Conservation (phyloP, 345 rosid species). For the Salix purpurea region DNA sequence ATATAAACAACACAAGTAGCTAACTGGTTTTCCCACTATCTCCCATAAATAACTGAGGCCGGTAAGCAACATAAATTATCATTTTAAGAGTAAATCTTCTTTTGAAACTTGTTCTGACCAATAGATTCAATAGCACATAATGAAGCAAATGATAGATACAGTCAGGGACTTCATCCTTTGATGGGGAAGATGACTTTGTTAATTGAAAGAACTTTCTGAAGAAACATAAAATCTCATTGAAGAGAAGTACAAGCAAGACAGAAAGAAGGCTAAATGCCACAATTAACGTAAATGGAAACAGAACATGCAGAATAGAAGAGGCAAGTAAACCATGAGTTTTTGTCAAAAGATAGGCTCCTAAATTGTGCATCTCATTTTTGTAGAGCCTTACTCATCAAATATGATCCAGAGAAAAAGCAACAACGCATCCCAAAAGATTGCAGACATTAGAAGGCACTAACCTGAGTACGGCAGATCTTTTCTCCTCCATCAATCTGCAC, state of each 20-base stretch:
- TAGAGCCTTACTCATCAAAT: background rate
- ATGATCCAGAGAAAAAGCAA: background rate
- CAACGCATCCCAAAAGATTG: background rate
- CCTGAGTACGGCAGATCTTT: slow-evolving; percentile 80
- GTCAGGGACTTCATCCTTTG: background rate
- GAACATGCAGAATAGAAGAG: background rate
- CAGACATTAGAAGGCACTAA: slow-evolving; percentile 28
- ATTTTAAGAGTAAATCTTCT: slow-evolving; percentile 11
- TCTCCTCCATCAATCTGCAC: slow-evolving; percentile 79
- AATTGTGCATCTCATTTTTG: background rate
- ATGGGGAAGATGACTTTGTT: background rate
- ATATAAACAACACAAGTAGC: slow-evolving; percentile 6
- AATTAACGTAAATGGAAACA: background rate
- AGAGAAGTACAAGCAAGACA: no score
- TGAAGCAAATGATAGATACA: background rate
- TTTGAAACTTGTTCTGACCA: slow-evolving; percentile 2
- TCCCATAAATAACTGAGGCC: slow-evolving; percentile 6
- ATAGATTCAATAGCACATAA: slow-evolving; percentile 1
- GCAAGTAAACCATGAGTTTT: background rate
- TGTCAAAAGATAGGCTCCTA: background rate
- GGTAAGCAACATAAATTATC: background rate
- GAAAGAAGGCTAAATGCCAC: background rate
- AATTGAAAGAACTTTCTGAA: no score
- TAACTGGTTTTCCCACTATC: background rate
- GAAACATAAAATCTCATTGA: no score